Evolutionary conservation across 1,139 yeast genomes (phyloP).

Genomic region (Suhomyces kunorum): DNA sequence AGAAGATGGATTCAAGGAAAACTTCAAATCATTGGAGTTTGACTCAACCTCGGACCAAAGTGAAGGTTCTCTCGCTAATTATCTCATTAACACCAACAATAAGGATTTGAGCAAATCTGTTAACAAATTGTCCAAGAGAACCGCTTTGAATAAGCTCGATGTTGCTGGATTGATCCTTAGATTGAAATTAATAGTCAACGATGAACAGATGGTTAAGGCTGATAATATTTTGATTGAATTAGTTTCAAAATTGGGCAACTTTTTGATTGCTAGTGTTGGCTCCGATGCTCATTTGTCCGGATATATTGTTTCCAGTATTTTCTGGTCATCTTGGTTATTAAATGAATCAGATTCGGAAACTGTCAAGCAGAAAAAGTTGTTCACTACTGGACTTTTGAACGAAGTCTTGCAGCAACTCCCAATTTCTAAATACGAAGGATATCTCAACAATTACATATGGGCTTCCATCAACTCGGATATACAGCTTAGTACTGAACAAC

Average conservation of each 20-base stretch:
- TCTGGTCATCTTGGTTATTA: slow-evolving; percentile 20
- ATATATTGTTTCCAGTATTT: slow-evolving; percentile 22
- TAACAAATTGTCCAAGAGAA: slow-evolving; percentile 10
- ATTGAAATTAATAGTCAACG: slow-evolving; percentile 29
- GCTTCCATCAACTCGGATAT: slow-evolving; percentile 1
- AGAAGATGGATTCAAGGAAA: slow-evolving; percentile 8
- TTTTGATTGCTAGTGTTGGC: slow-evolving; percentile 24
- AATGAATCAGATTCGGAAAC: slow-evolving; percentile 1
- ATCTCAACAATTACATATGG: slow-evolving; percentile 16
- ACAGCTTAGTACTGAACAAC: slow-evolving; percentile 9
- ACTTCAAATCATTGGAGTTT: slow-evolving; percentile 6
- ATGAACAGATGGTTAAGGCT: slow-evolving; percentile 15
- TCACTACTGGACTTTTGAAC: slow-evolving; percentile 34
- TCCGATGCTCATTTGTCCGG: slow-evolving; percentile 16
- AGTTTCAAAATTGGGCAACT: slow-evolving; percentile 45
- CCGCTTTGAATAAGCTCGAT: slow-evolving; percentile 37
- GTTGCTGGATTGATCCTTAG: slow-evolving; percentile 46
- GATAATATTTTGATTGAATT: slow-evolving; percentile 22
- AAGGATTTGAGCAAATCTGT: slow-evolving; percentile 17
- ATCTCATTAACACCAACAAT: slow-evolving; percentile 25
- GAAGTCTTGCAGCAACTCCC: slow-evolving; percentile 41
- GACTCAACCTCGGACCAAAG: slow-evolving; percentile 1
- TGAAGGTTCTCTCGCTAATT: slow-evolving; percentile 23
- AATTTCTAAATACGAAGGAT: slow-evolving; percentile 2
- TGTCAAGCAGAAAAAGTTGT: slow-evolving; percentile 19